Percentiles rank a stretch among this genome's conserved stretches.
phyloP scores from a whole-genome alignment of 1,284 basidiomycete species.

The Xanthoconium separans region DNA sequence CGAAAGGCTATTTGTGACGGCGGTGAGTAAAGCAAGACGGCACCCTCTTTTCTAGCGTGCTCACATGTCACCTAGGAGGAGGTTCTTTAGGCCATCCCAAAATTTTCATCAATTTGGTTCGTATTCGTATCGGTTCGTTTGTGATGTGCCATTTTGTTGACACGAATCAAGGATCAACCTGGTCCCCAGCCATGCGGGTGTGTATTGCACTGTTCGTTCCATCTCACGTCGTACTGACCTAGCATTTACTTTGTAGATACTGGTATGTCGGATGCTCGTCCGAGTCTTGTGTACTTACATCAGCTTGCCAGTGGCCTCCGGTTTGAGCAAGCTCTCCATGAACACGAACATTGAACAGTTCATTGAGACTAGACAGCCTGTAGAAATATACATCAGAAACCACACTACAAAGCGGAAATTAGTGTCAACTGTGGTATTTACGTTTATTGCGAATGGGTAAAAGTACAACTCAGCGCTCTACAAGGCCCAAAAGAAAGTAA shows the following conservation, averaged over 20 bases:
- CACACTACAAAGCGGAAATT: constrained; percentile 4
- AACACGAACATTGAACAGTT: constrained; percentile 39
- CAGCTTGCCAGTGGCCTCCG: constrained; percentile 67
- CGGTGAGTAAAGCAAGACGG: constrained; percentile 56
- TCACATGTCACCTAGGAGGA: constrained; percentile 58
- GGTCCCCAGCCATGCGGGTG: constrained; percentile 80
- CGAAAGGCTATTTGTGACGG: constrained; percentile 92
- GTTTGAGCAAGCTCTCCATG: constrained; percentile 66
- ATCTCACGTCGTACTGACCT: constrained; percentile 8
- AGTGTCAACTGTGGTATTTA: constrained; percentile 15
- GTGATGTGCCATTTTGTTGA: constrained; percentile 14
- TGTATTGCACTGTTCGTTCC: constrained; percentile 30
- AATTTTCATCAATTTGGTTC: constrained; percentile 92
- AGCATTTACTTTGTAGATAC: constrained; percentile 53
- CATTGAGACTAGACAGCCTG: constrained; percentile 2
- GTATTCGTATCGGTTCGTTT: constrained; percentile 24
- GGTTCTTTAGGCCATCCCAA: constrained; percentile 97
- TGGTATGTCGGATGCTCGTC: constrained; percentile 62
- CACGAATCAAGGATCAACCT: constrained; percentile 61
- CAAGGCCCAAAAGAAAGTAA: constrained; percentile 29
- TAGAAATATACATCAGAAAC: constrained; percentile 16
- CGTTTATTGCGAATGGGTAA: constrained; percentile 32
- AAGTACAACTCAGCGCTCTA: constrained; percentile 37
- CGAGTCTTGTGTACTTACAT: constrained; percentile 9
- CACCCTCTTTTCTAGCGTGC: neutral